Evolutionary conservation across 1,284 basidiomycete genomes (phyloP).

Genomic region (Ceratobasidium sp.): DNA sequence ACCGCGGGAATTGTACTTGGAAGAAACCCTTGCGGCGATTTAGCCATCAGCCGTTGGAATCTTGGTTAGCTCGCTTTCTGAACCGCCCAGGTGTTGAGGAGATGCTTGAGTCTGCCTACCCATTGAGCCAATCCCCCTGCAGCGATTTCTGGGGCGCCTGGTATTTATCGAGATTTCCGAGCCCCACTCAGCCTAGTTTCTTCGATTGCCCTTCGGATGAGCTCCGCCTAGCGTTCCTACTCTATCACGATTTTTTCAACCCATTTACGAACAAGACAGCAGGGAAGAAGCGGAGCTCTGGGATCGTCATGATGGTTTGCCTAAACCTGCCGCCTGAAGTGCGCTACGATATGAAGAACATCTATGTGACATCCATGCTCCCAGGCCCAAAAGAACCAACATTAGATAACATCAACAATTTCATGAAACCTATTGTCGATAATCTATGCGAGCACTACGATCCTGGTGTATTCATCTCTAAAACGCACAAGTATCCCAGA

Average conservation of each 20-base stretch:
- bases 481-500: slow-evolving; percentile 7
- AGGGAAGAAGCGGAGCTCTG: slow-evolving; percentile 51
- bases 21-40: slow-evolving; percentile 1
- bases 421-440: slow-evolving; percentile 50
- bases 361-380: slow-evolving; percentile 54
- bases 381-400: slow-evolving; percentile 48
- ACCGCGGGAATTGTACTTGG: background rate
- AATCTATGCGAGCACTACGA: slow-evolving; percentile 50
- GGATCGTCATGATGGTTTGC: slow-evolving; percentile 53
- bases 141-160: slow-evolving; percentile 50
- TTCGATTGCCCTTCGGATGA: slow-evolving; percentile 44
- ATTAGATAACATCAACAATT: slow-evolving; percentile 49
- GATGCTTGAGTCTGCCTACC: slow-evolving; percentile 6
- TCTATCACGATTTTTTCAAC: slow-evolving; percentile 55
- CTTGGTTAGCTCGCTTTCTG: slow-evolving; percentile 27
- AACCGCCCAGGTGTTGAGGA: slow-evolving; percentile 33
- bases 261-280: slow-evolving; percentile 50
- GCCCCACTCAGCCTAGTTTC: slow-evolving; percentile 45
- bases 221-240: slow-evolving; percentile 49
- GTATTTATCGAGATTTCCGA: slow-evolving; percentile 47
- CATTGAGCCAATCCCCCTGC: background rate
- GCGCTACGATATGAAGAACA: slow-evolving; percentile 52
- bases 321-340: slow-evolving; percentile 53
- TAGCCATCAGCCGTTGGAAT: slow-evolving; percentile 6
- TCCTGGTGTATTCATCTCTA: slow-evolving; percentile 49